Base-by-base conservation (phyloP, 352 stramenopile species). In the Sclerospora graminicola region DNA sequence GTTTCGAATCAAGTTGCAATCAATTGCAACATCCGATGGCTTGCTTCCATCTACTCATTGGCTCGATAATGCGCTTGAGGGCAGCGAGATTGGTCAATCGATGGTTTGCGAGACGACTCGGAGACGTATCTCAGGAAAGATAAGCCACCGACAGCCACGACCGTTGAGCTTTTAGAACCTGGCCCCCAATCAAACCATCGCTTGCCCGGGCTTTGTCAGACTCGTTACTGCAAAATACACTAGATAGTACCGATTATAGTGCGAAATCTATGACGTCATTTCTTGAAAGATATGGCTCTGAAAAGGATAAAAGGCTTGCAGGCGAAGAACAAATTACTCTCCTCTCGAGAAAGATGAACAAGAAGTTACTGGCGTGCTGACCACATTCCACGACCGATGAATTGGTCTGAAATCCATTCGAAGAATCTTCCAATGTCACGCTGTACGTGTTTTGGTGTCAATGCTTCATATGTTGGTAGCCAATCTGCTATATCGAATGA, bases 381-480 rank as follows among this genome's bases (percentile, higher is more conserved):
- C 39, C 63, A 21, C 37, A 53, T 15, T 33, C 54, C 23, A 51
- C 57, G 5, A 23, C 36, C 6, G 51, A 71, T 8, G 27, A 28
- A 18, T 34, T 72, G 23, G 33, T 28, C 9, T 47, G 66, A 27
- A 72, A 72, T 28, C 60, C 60, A 2, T 75, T 78, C 19, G 54
- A 74, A 52, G 55, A 59, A 20, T 32, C 54, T 18, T 27, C 29
- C 15, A 15, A n/a, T 11, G 35, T 18, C 6, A 4, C 8, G 5
- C 29, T 44, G 10, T 68, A 67, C 27, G 47, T 80, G n/a, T 68
- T 77, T 61, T 84, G 69, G 72, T 84, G 72, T 28, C 60, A 84
- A 45, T 84, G 72, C 45, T 52, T 48, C 11, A 57, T 82, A 36
- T 75, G 53, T 38, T 84, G 42, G 21, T 26, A 26, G 21, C 21